Evolutionary conservation across 2,329 filamentous ascomycete species (phyloP).

Genomic region (Aspergillus hortae): DNA sequence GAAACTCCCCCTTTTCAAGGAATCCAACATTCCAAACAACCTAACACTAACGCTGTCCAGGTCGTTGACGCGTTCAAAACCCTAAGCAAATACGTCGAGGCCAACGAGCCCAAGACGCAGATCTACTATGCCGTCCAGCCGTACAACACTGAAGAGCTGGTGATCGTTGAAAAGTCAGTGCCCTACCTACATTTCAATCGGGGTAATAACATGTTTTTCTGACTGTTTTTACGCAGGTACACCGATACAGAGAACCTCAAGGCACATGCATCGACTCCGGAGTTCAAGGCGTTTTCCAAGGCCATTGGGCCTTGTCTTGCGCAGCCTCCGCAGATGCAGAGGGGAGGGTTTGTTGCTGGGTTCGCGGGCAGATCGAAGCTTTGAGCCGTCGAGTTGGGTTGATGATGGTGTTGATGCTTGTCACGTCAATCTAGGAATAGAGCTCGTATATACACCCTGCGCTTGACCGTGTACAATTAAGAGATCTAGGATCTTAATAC

Average conservation of each 20-base stretch:
- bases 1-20: neutral
- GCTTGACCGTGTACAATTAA: no score
- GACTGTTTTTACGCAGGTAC: constrained; percentile 8
- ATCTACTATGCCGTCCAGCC: constrained; percentile 19
- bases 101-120: constrained; percentile 18
- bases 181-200: neutral
- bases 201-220: neutral
- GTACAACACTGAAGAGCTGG: constrained; percentile 13
- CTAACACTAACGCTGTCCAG: constrained; percentile 1
- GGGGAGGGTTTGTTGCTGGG: constrained; percentile 12
- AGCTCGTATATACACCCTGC: neutral
- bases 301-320: constrained; percentile 13
- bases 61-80: constrained; percentile 15
- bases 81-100: constrained; percentile 14
- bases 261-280: constrained; percentile 10
- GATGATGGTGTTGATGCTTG: constrained; percentile 9
- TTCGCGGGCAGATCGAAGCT: constrained; percentile 19
- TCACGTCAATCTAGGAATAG: neutral
- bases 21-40: neutral
- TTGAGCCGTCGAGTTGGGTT: constrained; percentile 23
- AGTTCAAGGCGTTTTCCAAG: constrained; percentile 15
- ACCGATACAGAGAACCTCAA: constrained; percentile 16
- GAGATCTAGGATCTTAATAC: no score
- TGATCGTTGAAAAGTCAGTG: constrained; percentile 19
- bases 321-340: constrained; percentile 13